These are phyloP conservation scores for Porogramme epimiltina DNA, from an alignment of 1,284 basidiomycete genomes.

Conservation along the genomic window DNA sequence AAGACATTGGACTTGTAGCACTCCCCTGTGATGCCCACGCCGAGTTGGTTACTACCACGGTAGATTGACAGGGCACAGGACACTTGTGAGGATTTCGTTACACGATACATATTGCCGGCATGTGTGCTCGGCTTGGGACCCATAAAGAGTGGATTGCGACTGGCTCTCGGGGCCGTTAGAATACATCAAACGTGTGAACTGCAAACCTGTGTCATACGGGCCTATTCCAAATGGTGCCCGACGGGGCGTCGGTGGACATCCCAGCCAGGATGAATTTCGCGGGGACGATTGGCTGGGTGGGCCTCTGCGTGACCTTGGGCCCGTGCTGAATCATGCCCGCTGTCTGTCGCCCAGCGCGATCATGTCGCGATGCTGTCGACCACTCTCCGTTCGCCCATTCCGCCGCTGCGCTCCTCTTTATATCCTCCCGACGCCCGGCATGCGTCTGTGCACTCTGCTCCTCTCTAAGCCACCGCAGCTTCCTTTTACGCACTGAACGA, in stretches of 20 bases:
- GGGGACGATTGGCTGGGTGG: slow-evolving; percentile 18
- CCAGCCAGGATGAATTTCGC: slow-evolving; percentile 5
- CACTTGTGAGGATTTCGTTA: too few species aligned
- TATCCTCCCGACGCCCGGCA: slow-evolving; percentile 7
- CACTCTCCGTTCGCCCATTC: slow-evolving; percentile 23
- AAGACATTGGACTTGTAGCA: too few species aligned
- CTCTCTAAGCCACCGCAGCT: neutral
- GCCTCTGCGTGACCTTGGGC: slow-evolving; percentile 14
- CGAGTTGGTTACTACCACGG: too few species aligned
- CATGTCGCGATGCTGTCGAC: slow-evolving; percentile 20
- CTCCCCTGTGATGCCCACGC: too few species aligned
- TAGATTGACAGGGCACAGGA: too few species aligned
- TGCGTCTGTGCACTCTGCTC: slow-evolving; percentile 3
- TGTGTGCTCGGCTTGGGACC: neutral
- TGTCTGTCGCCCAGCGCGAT: slow-evolving; percentile 10
- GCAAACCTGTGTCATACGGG: neutral
- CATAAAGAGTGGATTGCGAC: slow-evolving; percentile 3
- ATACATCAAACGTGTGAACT: slow-evolving; percentile 2
- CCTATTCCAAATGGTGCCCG: slow-evolving; percentile 24
- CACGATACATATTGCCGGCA: neutral
- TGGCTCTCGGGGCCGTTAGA: neutral
- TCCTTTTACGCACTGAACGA: neutral
- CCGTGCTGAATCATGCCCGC: slow-evolving; percentile 20
- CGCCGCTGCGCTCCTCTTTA: slow-evolving; percentile 8
- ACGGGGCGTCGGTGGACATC: neutral